phyloP scores from a whole-genome alignment of 345 rosid species.

The Gossypium thurberi region DNA sequence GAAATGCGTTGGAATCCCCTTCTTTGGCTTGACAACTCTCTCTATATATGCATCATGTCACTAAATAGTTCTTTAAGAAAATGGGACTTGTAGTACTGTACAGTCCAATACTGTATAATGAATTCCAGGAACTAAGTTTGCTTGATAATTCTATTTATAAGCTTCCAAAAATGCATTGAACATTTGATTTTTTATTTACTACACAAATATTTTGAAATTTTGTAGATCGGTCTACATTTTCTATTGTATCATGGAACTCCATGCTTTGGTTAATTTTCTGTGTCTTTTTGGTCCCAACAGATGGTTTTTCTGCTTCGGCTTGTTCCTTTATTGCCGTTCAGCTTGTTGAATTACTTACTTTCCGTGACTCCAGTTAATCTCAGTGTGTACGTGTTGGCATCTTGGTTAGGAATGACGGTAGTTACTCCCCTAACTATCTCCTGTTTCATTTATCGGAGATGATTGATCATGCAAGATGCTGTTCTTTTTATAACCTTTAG shows the following conservation, averaged over 20 bases:
- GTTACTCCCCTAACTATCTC: background rate
- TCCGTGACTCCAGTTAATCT: background rate
- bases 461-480: too few species aligned
- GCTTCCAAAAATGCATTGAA: too few species aligned
- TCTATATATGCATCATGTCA: too few species aligned
- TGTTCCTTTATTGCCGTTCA: constrained; percentile 1
- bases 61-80: background rate
- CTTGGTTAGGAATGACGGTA: constrained; percentile 6
- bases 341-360: constrained; percentile 7
- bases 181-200: too few species aligned
- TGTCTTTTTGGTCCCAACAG: background rate
- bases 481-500: too few species aligned
- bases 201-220: too few species aligned
- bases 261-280: background rate
- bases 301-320: background rate
- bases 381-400: background rate
- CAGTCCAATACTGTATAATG: background rate
- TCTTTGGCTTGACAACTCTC: too few species aligned
- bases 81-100: background rate
- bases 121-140: too few species aligned
- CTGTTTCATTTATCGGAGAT: too few species aligned
- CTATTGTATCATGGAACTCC: background rate
- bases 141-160: too few species aligned
- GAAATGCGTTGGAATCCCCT: too few species aligned
- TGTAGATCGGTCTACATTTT: too few species aligned